These are phyloP conservation scores for Claviceps capensis DNA, from an alignment of 2,329 filamentous ascomycete species.

Conservation along the genomic window DNA sequence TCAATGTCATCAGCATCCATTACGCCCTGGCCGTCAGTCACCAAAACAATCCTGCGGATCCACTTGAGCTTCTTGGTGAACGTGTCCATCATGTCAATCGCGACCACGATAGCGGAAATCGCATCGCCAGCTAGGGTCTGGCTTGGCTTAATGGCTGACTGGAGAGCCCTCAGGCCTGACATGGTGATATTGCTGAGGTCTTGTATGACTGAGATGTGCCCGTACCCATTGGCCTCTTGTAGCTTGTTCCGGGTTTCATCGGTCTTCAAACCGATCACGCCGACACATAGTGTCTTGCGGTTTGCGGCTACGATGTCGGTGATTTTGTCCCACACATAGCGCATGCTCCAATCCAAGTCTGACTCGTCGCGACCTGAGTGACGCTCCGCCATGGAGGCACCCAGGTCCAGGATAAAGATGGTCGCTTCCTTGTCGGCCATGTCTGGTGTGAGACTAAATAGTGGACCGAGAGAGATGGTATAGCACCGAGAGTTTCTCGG, in stretches of 20 bases:
- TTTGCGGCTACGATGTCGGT: constrained; percentile 55
- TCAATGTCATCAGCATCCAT: constrained; percentile 61
- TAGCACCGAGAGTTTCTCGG: too few species aligned
- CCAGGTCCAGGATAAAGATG: constrained; percentile 83
- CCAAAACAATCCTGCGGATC: constrained; percentile 64
- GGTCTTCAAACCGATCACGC: constrained; percentile 74
- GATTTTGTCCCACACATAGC: constrained; percentile 87
- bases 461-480: background rate
- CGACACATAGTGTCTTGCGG: constrained; percentile 53
- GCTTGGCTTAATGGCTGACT: constrained; percentile 51
- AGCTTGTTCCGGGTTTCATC: constrained; percentile 61
- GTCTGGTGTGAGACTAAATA: background rate
- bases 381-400: constrained; percentile 65
- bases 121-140: constrained; percentile 60
- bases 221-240: constrained; percentile 57
- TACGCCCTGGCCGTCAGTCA: constrained; percentile 65
- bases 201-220: constrained; percentile 71
- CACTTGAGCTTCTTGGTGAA: constrained; percentile 75
- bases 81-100: constrained; percentile 69
- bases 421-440: constrained; percentile 94
- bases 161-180: constrained; percentile 53
- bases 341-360: constrained; percentile 80
- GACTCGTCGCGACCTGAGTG: constrained; percentile 59
- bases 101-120: constrained; percentile 76
- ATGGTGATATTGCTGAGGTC: constrained; percentile 47